These are phyloP conservation scores for Vachellia collinsii DNA, from an alignment of 306 rosid species.

Conservation along the genomic window DNA sequence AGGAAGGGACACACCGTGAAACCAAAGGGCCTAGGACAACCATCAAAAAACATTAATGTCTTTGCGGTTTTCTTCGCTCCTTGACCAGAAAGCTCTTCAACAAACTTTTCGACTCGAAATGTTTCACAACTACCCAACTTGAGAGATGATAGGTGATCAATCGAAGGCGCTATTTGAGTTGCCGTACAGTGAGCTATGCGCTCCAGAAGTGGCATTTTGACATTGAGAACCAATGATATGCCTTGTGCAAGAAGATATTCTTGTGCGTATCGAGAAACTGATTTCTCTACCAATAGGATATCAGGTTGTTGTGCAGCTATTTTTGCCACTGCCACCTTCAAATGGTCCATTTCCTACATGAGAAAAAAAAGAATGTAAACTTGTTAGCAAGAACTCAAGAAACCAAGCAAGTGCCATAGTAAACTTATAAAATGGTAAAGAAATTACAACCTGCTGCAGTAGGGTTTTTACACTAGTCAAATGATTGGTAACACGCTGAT, in stretches of 20 bases:
- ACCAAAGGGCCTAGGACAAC: conserved; percentile 15
- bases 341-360: conserved; percentile 73
- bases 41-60: conserved; percentile 23
- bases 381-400: conserved; percentile 1
- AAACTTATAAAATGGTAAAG: neutral
- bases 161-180: conserved; percentile 65
- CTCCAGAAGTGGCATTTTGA: conserved; percentile 66
- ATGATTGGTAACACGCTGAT: conserved; percentile 66
- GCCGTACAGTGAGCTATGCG: conserved; percentile 76
- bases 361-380: conserved; percentile 2
- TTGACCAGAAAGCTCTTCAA: conserved; percentile 47
- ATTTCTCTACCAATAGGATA: conserved; percentile 68
- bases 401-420: neutral
- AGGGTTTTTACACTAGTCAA: conserved; percentile 73
- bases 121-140: conserved; percentile 68
- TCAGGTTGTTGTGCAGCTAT: conserved; percentile 61
- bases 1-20: conserved; percentile 6
- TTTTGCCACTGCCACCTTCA: conserved; percentile 79
- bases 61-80: neutral
- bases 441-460: conserved; percentile 66
- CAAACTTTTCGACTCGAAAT: conserved; percentile 64
- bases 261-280: conserved; percentile 47
- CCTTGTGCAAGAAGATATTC: conserved; percentile 69
- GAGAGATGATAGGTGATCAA: conserved; percentile 61
- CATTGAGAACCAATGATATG: conserved; percentile 65